phyloP scores from a whole-genome alignment of 2,329 filamentous ascomycete species.

The Mycosphaerelloides madeirae region DNA sequence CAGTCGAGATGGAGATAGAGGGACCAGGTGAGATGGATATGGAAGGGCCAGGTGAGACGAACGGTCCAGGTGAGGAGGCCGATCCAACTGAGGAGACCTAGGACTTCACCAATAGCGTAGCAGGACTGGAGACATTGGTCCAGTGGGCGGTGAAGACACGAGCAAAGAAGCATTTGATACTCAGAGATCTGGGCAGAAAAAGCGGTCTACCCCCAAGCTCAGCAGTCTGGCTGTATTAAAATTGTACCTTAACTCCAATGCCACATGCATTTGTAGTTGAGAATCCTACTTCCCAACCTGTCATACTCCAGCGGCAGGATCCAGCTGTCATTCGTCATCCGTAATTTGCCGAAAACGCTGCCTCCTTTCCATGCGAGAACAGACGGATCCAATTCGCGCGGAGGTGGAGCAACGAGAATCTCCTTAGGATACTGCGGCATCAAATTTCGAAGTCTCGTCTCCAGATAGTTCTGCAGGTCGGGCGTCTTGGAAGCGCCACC shows the following conservation, averaged over 20 bases:
- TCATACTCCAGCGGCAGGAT: conserved; percentile 85
- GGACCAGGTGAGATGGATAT: too few relatives aligned
- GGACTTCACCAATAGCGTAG: too few relatives aligned
- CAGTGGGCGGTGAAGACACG: too few relatives aligned
- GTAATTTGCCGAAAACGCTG: conserved; percentile 88
- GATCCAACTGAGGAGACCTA: too few relatives aligned
- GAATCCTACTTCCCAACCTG: conserved; percentile 69
- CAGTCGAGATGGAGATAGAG: too few relatives aligned
- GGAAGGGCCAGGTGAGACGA: too few relatives aligned
- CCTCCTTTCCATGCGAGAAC: conserved; percentile 98
- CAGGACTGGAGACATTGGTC: too few relatives aligned
- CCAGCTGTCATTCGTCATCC: conserved; percentile 88
- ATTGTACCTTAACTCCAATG: conserved; percentile 40
- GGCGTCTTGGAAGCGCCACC: conserved; percentile 79
- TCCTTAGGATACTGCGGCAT: conserved; percentile 60
- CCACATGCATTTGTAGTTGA: conserved; percentile 77
- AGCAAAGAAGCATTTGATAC: too few relatives aligned
- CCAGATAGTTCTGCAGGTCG: conserved; percentile 74
- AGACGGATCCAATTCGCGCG: conserved; percentile 90
- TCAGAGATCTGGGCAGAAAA: too few relatives aligned
- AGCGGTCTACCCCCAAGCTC: too few relatives aligned
- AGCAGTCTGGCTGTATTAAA: too few relatives aligned
- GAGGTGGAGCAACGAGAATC: conserved; percentile 64
- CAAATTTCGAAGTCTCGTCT: conserved; percentile 70
- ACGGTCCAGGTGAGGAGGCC: too few relatives aligned